Percentiles rank a stretch among this genome's conserved stretches.
Evolutionary conservation across 768 basidiomycete species (phyloP).

Genomic region (Xerocomus brunneocitrinus): DNA sequence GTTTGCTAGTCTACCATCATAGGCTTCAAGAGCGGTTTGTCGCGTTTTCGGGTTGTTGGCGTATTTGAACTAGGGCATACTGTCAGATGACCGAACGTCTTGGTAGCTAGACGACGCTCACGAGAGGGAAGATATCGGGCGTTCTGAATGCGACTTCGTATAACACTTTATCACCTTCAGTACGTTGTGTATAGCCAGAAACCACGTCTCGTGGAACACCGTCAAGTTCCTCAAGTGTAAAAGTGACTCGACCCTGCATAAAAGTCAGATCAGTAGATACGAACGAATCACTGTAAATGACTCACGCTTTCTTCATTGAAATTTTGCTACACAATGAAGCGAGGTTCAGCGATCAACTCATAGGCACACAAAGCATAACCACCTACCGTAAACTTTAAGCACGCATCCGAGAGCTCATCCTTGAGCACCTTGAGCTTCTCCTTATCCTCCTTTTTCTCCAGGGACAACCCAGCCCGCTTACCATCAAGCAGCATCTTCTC

Average conservation of each 20-base stretch:
- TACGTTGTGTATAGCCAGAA: slow-evolving; percentile 68
- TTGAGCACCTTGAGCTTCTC: slow-evolving; percentile 54
- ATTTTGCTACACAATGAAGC: slow-evolving; percentile 57
- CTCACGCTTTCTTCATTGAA: slow-evolving; percentile 83
- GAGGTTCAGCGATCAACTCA: not conserved
- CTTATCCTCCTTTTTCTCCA: slow-evolving; percentile 57
- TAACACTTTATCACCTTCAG: slow-evolving; percentile 51
- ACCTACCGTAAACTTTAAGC: slow-evolving; percentile 74
- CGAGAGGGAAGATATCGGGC: slow-evolving; percentile 76
- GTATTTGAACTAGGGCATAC: slow-evolving; percentile 63
- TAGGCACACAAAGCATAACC: not conserved
- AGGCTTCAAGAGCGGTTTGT: slow-evolving; percentile 56
- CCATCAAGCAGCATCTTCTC: slow-evolving; percentile 80
- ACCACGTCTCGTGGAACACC: slow-evolving; percentile 80
- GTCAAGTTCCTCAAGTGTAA: slow-evolving; percentile 69
- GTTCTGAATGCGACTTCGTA: slow-evolving; percentile 80
- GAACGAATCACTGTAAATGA: not conserved
- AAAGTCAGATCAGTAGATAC: slow-evolving; percentile 1
- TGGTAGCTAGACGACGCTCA: slow-evolving; percentile 29
- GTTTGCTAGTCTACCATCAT: slow-evolving; percentile 61
- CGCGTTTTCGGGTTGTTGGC: slow-evolving; percentile 70
- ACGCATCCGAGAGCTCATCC: slow-evolving; percentile 73
- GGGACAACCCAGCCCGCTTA: slow-evolving; percentile 70
- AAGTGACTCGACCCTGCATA: slow-evolving; percentile 52
- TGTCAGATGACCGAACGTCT: not conserved